phyloP scores from a whole-genome alignment of 78 protist species.

The Bigelowiella natans region DNA sequence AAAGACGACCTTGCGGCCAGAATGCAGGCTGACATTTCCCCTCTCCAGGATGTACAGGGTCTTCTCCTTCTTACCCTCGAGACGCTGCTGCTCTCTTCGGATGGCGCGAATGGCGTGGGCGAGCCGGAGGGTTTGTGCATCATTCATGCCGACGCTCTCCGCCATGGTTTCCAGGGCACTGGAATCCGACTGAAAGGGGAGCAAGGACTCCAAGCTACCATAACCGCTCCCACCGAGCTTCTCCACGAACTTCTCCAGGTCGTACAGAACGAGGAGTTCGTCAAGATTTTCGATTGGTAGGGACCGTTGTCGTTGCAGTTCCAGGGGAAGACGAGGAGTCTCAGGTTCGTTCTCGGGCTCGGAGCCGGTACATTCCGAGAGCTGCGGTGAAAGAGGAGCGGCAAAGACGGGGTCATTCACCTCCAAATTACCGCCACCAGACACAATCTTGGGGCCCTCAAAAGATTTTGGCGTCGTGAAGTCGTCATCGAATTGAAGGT shows the following conservation, averaged over 20 bases:
- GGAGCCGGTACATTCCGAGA: no score
- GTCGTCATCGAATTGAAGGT: no score
- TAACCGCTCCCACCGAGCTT: neutral
- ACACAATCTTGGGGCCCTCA: neutral
- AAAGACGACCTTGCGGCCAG: neutral
- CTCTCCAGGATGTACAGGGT: neutral
- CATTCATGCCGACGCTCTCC: neutral
- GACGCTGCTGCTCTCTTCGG: neutral
- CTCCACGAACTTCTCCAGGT: neutral
- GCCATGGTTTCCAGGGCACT: neutral
- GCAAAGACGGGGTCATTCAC: no score
- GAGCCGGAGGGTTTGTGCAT: neutral
- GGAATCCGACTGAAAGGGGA: no score
- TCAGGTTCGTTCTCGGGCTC: neutral
- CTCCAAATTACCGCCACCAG: neutral
- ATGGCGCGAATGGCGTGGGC: neutral
- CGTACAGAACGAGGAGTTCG: neutral
- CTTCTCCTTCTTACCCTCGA: neutral
- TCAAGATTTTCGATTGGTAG: neutral
- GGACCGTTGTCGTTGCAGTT: neutral
- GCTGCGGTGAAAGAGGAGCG: no score
- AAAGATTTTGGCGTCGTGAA: no score
- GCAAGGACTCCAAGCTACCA: no score
- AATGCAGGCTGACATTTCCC: no score
- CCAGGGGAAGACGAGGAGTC: neutral